Evolutionary conservation across 1,139 yeast species (phyloP), one percentile per base, ranked within the genome.

Genomic region (Candida labiduridarum): DNA sequence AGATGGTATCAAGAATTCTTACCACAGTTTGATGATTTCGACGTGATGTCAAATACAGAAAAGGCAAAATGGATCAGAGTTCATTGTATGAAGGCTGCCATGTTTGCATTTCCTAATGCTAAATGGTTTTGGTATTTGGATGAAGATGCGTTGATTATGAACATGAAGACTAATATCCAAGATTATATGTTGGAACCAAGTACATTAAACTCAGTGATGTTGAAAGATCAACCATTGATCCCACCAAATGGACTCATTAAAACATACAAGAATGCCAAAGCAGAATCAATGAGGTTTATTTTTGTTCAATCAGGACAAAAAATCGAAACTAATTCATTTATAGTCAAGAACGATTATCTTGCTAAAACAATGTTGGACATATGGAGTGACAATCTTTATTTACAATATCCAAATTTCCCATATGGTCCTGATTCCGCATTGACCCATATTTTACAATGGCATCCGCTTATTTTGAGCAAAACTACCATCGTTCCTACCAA

Each of bases 381-480:
- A 56, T 87, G 96, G 92, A 68, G 79, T 36, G 91, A 89, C 63
- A 82, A 83, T 14, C 74, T 89, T 46, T 85, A 83, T 63, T 79
- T 87, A 62, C 75, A 77, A 45, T 90, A 87, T 67, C 74, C 71
- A 33, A 80, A 80, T 62, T 88, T 89, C 68, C 80, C 81, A 15
- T 72, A 63, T 57, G 80, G 81, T 29, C 85, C 88, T 2, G 83
- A 82, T 54, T 78, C 84, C 11, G 89, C 95, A 0, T 65, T 92
- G 48, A 82, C 90, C 22, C 98, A 94, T 65, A 74, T 90, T 36
- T 72, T 91, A 56, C 97, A 90, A 66, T 94, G 98, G 99, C 99
- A 94, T 65, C 96, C 96, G 11, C 81, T 80, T 45, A 71, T 87
- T 39, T 76, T 92, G 57, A 79, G 87, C 49, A 86, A 83, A 60